Conservation (phyloP, 768 basidiomycete species). For the Leccinum ochraceum region DNA sequence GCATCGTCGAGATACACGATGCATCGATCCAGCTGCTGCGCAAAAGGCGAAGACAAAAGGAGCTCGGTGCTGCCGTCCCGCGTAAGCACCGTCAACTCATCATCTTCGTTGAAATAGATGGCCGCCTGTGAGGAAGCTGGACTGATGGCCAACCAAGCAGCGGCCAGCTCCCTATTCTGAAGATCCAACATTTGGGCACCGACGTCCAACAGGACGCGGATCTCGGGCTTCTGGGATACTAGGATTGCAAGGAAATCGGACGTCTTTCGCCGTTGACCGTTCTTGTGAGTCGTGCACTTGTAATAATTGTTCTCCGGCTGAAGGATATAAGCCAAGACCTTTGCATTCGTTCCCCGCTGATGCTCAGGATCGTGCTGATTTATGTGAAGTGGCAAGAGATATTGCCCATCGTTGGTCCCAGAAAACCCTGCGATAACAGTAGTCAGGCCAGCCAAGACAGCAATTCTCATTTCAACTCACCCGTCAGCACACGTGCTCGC, state of each 20-base stretch:
- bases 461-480: no score
- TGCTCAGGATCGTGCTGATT: conserved; percentile 29
- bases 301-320: conserved; percentile 25
- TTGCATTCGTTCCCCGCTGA: conserved; percentile 48
- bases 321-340: conserved; percentile 33
- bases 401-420: conserved; percentile 41
- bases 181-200: conserved; percentile 59
- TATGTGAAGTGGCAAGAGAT: conserved; percentile 39
- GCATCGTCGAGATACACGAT: conserved; percentile 42
- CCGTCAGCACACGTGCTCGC: no score
- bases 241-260: conserved; percentile 31
- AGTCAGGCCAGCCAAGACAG: no score
- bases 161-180: conserved; percentile 42
- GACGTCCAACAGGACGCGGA: conserved; percentile 53
- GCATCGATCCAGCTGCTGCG: conserved; percentile 36
- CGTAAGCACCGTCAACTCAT: conserved; percentile 35
- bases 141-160: conserved; percentile 39
- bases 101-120: conserved; percentile 35
- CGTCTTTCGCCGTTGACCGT: conserved; percentile 20
- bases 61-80: conserved; percentile 32
- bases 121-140: conserved; percentile 24
- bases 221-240: conserved; percentile 36
- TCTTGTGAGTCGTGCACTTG: conserved; percentile 10
- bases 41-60: conserved; percentile 35
- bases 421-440: conserved; percentile 33